A percentile compares a stretch with the other conserved stretches of the same genome.
Evolutionary conservation across 2,329 filamentous ascomycete species (phyloP).

Genomic region (Penicillium sp.): DNA sequence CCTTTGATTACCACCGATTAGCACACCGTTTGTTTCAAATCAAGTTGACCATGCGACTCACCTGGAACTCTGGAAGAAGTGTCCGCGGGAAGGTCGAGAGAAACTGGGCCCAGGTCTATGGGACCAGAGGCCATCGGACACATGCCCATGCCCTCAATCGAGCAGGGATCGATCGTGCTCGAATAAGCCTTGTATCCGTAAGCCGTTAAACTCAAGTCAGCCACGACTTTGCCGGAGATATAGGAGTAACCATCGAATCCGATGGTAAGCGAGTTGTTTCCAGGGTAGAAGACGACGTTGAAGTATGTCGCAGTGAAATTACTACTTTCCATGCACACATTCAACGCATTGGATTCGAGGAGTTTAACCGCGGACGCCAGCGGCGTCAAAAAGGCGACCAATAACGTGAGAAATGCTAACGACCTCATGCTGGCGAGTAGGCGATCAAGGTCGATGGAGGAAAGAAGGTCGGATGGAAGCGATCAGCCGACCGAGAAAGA

Average conservation of each 20-base stretch:
- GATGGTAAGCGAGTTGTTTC: slow-evolving; percentile 72
- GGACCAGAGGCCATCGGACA: slow-evolving; percentile 90
- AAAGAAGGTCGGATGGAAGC: slow-evolving; percentile 6
- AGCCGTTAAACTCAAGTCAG: slow-evolving; percentile 74
- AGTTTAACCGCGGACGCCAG: slow-evolving; percentile 64
- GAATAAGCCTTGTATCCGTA: slow-evolving; percentile 78
- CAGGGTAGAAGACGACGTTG: slow-evolving; percentile 68
- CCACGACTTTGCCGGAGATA: slow-evolving; percentile 78
- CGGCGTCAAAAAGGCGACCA: slow-evolving; percentile 50
- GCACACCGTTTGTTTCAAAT: not conserved
- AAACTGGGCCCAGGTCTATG: slow-evolving; percentile 71
- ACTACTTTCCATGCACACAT: slow-evolving; percentile 80
- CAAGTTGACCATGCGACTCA: slow-evolving; percentile 24
- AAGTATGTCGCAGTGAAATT: slow-evolving; percentile 87
- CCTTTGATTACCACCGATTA: not conserved
- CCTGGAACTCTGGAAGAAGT: slow-evolving; percentile 71
- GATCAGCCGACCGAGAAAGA: slow-evolving; percentile 13
- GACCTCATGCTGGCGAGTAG: slow-evolving; percentile 38
- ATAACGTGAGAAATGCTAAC: slow-evolving; percentile 38
- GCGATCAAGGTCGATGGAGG: slow-evolving; percentile 5
- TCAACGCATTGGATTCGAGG: slow-evolving; percentile 81
- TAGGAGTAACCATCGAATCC: slow-evolving; percentile 81
- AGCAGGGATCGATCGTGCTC: slow-evolving; percentile 74
- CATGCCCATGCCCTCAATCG: slow-evolving; percentile 68
- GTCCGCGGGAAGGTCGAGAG: slow-evolving; percentile 61